Conservation (phyloP, 345 rosid species). For the Aquilaria sinensis region DNA sequence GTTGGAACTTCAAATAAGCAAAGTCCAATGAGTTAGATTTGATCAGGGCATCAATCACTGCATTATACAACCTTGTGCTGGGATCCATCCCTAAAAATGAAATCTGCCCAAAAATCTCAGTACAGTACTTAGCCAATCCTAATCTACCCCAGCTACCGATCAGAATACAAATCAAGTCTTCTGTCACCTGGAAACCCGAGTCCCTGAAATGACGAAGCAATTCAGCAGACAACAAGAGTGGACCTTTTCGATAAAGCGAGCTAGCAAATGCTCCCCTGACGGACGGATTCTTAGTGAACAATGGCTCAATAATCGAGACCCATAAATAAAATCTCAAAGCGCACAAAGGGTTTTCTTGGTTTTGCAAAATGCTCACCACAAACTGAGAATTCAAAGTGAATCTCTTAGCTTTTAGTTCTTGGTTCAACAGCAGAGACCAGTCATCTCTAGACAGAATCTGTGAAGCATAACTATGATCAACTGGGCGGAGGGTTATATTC, state of each 20-base stretch:
- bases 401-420: conserved; percentile 50
- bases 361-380: conserved; percentile 60
- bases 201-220: conserved; percentile 51
- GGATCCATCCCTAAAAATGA: conserved; percentile 69
- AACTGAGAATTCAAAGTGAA: conserved; percentile 43
- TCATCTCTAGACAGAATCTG: conserved; percentile 57
- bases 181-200: conserved; percentile 52
- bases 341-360: conserved; percentile 60
- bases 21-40: conserved; percentile 77
- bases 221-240: conserved; percentile 64
- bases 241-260: conserved; percentile 53
- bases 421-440: conserved; percentile 65
- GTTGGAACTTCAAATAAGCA: conserved; percentile 90
- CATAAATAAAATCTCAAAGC: conserved; percentile 70
- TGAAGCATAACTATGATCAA: conserved; percentile 49
- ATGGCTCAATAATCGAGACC: conserved; percentile 48
- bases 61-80: conserved; percentile 79
- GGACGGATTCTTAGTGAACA: conserved; percentile 46
- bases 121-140: conserved; percentile 80
- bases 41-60: conserved; percentile 76
- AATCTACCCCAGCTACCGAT: conserved; percentile 89
- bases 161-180: conserved; percentile 68
- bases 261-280: conserved; percentile 44
- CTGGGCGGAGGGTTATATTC: conserved; percentile 10
- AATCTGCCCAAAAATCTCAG: conserved; percentile 75